Evolutionary conservation across 345 rosid genomes (phyloP), one percentile per base, ranked within the genome.

Genomic region (Cardamine occulta): DNA sequence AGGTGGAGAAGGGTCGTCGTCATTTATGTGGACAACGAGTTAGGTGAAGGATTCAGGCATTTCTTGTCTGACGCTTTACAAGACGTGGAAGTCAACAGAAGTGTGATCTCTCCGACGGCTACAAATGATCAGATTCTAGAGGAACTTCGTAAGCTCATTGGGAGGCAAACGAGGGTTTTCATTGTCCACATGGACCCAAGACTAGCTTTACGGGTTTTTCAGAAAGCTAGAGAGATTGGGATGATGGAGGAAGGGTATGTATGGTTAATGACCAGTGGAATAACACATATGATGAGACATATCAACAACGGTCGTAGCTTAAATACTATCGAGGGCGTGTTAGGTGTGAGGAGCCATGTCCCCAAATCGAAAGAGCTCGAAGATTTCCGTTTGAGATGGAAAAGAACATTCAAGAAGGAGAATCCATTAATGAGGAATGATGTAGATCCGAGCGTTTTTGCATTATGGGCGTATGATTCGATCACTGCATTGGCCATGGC

Each of bases 211-310:
- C 60, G 84, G 2, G 1, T 88, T 34, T 83, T 90, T n/a, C 21
- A 74, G 3, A 77, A 59, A 72, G 90, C 85, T 1, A 62, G 53
- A 34, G 80, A 84, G 73, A 58, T 51, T 0, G 89, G 90, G 24
- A 90, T 90, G 91, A 84, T 90, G 89, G 52, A 70, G 1, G 57
- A 76, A 26, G 93, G 93, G 4, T 88, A 84, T 44, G 88, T 76
- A 11, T 90, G 96, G 93, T 73, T 90, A 53, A 6, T 74, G 42
- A 75, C 86, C 18, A 32, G 63, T 2, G 63, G 53, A 13, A 62
- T 79, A 24, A 63, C 80, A 23, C 59, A 68, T 28, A 42, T 57
- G 54, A 6, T 83, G 21, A 71, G 67, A 12, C 28, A 26, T 12
- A 34, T 34, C 13, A 29, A 61, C n/a, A 8, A 11, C 1, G n/a